Evolutionary conservation across 306 rosid species (phyloP), one percentile per base, ranked within the genome.

Genomic region (Cicer judaicum): DNA sequence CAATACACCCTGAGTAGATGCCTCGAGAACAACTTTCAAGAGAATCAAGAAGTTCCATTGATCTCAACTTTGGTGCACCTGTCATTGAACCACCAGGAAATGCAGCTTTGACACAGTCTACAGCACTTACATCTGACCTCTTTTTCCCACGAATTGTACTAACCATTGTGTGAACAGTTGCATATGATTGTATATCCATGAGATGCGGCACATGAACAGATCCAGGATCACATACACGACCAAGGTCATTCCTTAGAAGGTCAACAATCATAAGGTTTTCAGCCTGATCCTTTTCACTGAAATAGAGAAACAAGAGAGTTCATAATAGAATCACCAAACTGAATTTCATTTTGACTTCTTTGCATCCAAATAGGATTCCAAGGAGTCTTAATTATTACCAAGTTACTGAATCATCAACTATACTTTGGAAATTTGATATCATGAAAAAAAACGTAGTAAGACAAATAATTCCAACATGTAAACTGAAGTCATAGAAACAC

Each of bases 41-140:
- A 48, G 90, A 79, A 80, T 94, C 98, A 14, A 94, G 93, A 81
- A 94, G 81, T 68, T 94, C 99, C 92, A 94, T 90, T 61, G 99
- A 94, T 81, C 99, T 89, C 80, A 94, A 79, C 91, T 94, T 94
- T 0, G 99, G 98, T 41, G 99, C 98, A 52, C 98, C 99, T 3
- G 99, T 94, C 99, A 94, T 94, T 2, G 99, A 94, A 75, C 99
- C 98, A 44, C 99, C 98, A 0, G 99, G 98, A 87, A 94, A 94
- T 77, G 96, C 99, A 24, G 98, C 98, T 79, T 80, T 87, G 42
- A 94, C 89, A 46, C 98, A 94, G 57, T 94, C 93, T 4, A 94
- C 80, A 43, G 91, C 86, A 66, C 87, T 81, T 53, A 83, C 18
- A 76, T 87, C 81, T 13, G 88, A 57, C 79, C 61, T 81, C 83